Conservation (phyloP, 2,329 filamentous ascomycete genomes). For the Aspergillus pseudoterreus region DNA sequence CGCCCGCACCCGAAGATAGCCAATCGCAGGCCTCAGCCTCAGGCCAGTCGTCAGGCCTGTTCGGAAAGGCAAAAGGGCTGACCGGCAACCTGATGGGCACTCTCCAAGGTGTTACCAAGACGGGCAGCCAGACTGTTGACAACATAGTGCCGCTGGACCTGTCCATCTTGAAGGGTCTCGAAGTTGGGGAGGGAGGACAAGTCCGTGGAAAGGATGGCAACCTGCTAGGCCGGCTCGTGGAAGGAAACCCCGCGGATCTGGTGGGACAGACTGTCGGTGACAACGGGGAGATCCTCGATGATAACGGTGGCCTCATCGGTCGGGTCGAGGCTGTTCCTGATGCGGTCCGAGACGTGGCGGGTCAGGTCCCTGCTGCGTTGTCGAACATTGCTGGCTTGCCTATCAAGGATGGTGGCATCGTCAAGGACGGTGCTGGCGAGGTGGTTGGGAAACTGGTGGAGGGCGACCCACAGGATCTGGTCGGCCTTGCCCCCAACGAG, state of each 20-base stretch:
- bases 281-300: slow-evolving; percentile 30
- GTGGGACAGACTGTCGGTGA: slow-evolving; percentile 40
- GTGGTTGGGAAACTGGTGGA: background rate
- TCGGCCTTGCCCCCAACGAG: background rate
- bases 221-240: slow-evolving; percentile 36
- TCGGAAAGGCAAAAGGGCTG: slow-evolving; percentile 16
- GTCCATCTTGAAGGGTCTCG: slow-evolving; percentile 37
- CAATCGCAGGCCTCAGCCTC: slow-evolving; percentile 28
- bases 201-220: slow-evolving; percentile 34
- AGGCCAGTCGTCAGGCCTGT: slow-evolving; percentile 11
- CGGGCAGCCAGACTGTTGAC: slow-evolving; percentile 17
- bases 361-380: slow-evolving; percentile 30
- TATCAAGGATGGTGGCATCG: background rate
- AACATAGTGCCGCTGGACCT: slow-evolving; percentile 21
- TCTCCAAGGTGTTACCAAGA: slow-evolving; percentile 7
- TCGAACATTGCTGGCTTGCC: background rate
- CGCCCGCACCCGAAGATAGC: slow-evolving; percentile 18
- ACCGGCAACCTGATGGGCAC: slow-evolving; percentile 17
- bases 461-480: background rate
- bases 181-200: slow-evolving; percentile 35
- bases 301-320: slow-evolving; percentile 35
- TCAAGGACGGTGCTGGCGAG: background rate
- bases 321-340: slow-evolving; percentile 43
- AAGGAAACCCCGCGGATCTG: slow-evolving; percentile 40
- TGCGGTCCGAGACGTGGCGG: slow-evolving; percentile 46